phyloP scores from a whole-genome alignment of 2,329 filamentous ascomycete genomes.

The Sporothrix protearum region DNA sequence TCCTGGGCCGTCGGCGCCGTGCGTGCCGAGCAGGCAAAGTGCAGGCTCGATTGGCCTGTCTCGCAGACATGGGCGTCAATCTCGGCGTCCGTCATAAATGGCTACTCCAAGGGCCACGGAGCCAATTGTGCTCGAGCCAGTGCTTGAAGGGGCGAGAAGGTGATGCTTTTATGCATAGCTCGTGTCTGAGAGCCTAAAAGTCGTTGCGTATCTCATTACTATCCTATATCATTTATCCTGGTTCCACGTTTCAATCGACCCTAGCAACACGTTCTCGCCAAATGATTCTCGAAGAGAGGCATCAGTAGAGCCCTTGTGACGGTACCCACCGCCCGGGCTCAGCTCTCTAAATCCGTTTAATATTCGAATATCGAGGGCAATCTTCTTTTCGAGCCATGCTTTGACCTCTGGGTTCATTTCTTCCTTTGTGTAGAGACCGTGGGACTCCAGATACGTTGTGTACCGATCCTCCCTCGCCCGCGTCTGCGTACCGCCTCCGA shows the following conservation, averaged over 20 bases:
- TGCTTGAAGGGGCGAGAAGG: too few relatives aligned
- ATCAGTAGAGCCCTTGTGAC: neutral
- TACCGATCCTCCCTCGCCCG: neutral
- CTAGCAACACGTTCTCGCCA: neutral
- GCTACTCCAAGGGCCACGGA: too few relatives aligned
- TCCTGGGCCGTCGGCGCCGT: slow-evolving; percentile 31
- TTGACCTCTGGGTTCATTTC: neutral
- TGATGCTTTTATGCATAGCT: too few relatives aligned
- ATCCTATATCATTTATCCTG: neutral
- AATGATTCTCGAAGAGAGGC: neutral
- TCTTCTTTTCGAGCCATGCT: neutral
- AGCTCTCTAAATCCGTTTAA: neutral
- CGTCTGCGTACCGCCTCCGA: neutral
- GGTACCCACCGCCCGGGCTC: neutral
- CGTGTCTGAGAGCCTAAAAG: too few relatives aligned
- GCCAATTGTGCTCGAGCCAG: too few relatives aligned
- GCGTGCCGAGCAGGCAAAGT: slow-evolving; percentile 43
- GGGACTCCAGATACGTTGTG: neutral
- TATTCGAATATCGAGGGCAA: neutral
- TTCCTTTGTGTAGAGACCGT: neutral
- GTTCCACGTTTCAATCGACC: neutral
- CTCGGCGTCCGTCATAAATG: slow-evolving; percentile 34
- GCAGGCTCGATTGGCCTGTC: slow-evolving; percentile 32
- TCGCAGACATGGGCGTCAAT: slow-evolving; percentile 33
- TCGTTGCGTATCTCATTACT: too few relatives aligned